These are phyloP conservation scores for Lentinula aciculospora DNA, from an alignment of 768 basidiomycete species.

Conservation along the genomic window DNA sequence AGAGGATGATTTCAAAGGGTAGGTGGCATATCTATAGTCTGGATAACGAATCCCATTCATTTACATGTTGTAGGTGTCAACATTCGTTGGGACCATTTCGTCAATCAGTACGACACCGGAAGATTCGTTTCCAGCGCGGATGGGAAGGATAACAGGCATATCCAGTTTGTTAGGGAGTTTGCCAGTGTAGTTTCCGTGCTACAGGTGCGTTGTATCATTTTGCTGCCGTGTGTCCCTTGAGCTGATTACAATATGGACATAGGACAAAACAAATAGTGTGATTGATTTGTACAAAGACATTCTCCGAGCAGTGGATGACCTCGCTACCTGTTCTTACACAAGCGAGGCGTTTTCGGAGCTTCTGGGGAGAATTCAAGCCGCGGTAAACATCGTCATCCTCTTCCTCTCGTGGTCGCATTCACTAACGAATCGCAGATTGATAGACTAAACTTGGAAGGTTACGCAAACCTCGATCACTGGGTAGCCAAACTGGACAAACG, in stretches of 20 bases:
- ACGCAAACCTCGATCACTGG: slow-evolving; percentile 91
- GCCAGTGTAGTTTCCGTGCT: slow-evolving; percentile 88
- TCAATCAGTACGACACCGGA: slow-evolving; percentile 86
- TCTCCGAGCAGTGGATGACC: slow-evolving; percentile 76
- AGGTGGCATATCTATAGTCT: slow-evolving; percentile 15
- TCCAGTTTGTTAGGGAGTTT: slow-evolving; percentile 93
- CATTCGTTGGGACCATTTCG: slow-evolving; percentile 95
- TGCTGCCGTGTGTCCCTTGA: not conserved
- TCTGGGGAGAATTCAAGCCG: slow-evolving; percentile 75
- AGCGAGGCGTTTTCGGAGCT: slow-evolving; percentile 77
- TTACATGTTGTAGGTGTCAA: slow-evolving; percentile 71
- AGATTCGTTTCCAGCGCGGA: slow-evolving; percentile 71
- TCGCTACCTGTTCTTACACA: slow-evolving; percentile 82
- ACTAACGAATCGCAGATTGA: slow-evolving; percentile 57
- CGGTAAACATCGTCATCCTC: slow-evolving; percentile 42
- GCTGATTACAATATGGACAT: not conserved
- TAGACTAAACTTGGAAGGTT: slow-evolving; percentile 91
- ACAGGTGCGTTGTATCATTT: slow-evolving; percentile 44
- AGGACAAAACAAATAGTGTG: slow-evolving; percentile 94
- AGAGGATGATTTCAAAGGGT: slow-evolving; percentile 92
- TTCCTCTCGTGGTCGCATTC: not conserved
- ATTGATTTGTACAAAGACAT: slow-evolving; percentile 91
- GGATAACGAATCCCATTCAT: not conserved
- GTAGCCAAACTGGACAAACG: slow-evolving; percentile 77
- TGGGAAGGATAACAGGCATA: slow-evolving; percentile 80